Conservation (phyloP, 2,329 filamentous ascomycete genomes). For the Fusarium sp. region DNA sequence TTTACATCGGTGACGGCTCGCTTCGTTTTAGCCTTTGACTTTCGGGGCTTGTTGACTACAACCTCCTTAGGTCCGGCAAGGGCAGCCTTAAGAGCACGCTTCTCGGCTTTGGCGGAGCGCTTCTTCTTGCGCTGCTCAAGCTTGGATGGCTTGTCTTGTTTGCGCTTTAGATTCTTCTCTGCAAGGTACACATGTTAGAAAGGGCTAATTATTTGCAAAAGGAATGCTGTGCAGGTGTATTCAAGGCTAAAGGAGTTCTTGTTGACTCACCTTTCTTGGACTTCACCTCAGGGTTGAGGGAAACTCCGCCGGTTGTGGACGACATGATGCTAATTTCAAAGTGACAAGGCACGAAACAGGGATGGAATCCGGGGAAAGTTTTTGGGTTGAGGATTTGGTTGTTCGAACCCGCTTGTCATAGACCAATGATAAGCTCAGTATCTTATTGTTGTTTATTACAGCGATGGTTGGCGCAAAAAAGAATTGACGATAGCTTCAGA, state of each 20-base stretch:
- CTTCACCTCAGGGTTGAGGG: conserved; percentile 39
- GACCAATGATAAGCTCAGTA: conserved; percentile 1
- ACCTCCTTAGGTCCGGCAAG: conserved; percentile 52
- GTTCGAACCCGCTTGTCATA: neutral
- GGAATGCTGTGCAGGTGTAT: neutral
- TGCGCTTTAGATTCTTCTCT: conserved; percentile 36
- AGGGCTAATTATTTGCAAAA: neutral
- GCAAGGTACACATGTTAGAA: conserved; percentile 14
- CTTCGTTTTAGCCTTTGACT: conserved; percentile 40
- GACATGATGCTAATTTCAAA: conserved; percentile 19
- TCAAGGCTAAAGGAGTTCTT: neutral
- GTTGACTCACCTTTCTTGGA: conserved; percentile 35
- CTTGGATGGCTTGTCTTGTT: conserved; percentile 30
- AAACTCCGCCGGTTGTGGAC: conserved; percentile 20
- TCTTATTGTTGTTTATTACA: conserved; percentile 7
- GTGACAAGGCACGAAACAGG: conserved; percentile 8
- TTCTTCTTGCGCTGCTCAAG: conserved; percentile 54
- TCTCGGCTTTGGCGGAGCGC: conserved; percentile 54
- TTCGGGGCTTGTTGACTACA: conserved; percentile 47
- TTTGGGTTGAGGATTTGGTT: no score
- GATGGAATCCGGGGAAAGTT: neutral
- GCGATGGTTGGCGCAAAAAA: conserved; percentile 23
- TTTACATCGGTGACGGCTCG: conserved; percentile 55
- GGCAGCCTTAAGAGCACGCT: conserved; percentile 54
- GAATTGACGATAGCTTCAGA: conserved; percentile 39